These are phyloP conservation scores for Tetradesmus lagerheimii DNA, from an alignment of 139 green algal genomes.

Conservation along the genomic window DNA sequence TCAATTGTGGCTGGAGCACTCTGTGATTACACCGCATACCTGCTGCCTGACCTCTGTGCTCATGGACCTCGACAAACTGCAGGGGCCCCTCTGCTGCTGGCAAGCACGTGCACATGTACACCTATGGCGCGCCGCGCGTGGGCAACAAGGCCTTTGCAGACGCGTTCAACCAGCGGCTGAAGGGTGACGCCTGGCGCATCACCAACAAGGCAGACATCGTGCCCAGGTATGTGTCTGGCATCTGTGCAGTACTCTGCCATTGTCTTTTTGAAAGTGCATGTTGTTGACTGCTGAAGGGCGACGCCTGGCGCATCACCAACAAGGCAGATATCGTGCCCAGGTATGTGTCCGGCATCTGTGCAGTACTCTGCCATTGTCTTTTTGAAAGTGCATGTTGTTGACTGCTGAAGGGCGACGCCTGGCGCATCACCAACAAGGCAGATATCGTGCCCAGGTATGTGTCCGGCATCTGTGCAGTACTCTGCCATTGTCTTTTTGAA, in stretches of 20 bases:
- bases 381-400: too few relatives aligned
- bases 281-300: conserved; percentile 61
- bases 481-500: too few relatives aligned
- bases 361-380: too few relatives aligned
- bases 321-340: conserved; percentile 70
- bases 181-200: conserved; percentile 73
- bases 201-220: conserved; percentile 81
- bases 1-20: too few relatives aligned
- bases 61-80: neutral
- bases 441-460: conserved; percentile 67
- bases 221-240: neutral
- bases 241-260: neutral
- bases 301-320: conserved; percentile 83
- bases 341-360: neutral
- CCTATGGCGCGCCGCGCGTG: conserved; percentile 84
- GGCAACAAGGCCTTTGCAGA: conserved; percentile 82
- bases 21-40: too few relatives aligned
- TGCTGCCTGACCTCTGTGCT: neutral
- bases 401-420: conserved; percentile 69
- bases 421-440: conserved; percentile 77
- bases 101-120: conserved; percentile 74
- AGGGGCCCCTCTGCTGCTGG: neutral
- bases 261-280: too few relatives aligned
- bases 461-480: neutral
- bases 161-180: conserved; percentile 71